Evolutionary conservation across 495 filamentous ascomycete species (phyloP).

Genomic region (Penicillium fimorum): DNA sequence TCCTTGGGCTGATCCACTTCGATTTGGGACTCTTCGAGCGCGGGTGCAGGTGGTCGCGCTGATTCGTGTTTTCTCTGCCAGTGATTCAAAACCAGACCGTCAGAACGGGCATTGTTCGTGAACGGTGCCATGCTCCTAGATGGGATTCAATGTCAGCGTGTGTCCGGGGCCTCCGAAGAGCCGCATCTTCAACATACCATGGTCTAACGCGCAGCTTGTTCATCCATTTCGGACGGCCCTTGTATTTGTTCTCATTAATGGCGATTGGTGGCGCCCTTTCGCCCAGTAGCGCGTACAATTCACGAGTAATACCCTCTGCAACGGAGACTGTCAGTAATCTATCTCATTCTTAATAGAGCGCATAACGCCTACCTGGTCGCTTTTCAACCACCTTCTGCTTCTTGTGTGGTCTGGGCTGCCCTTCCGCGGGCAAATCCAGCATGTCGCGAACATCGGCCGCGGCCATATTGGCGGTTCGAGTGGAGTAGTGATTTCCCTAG

Average conservation of each 20-base stretch:
- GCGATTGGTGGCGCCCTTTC: conserved; percentile 68
- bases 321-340: conserved; percentile 19
- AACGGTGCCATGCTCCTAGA: conserved; percentile 56
- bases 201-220: conserved; percentile 53
- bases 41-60: conserved; percentile 30
- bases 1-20: conserved; percentile 37
- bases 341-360: not conserved
- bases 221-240: conserved; percentile 59
- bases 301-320: conserved; percentile 71
- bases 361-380: conserved; percentile 56
- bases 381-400: conserved; percentile 72
- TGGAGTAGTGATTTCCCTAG: conserved; percentile 2
- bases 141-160: conserved; percentile 4
- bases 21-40: conserved; percentile 41
- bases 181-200: conserved; percentile 41
- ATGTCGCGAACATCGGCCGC: conserved; percentile 85
- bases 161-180: not conserved
- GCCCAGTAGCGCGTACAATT: conserved; percentile 63
- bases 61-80: conserved; percentile 55
- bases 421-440: conserved; percentile 72
- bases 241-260: conserved; percentile 64
- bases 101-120: conserved; percentile 55
- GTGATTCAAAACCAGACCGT: conserved; percentile 61
- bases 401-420: conserved; percentile 64
- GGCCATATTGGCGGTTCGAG: conserved; percentile 53